phyloP scores from a whole-genome alignment of 2,329 filamentous ascomycete genomes.

The Aureobasidium sp. region DNA sequence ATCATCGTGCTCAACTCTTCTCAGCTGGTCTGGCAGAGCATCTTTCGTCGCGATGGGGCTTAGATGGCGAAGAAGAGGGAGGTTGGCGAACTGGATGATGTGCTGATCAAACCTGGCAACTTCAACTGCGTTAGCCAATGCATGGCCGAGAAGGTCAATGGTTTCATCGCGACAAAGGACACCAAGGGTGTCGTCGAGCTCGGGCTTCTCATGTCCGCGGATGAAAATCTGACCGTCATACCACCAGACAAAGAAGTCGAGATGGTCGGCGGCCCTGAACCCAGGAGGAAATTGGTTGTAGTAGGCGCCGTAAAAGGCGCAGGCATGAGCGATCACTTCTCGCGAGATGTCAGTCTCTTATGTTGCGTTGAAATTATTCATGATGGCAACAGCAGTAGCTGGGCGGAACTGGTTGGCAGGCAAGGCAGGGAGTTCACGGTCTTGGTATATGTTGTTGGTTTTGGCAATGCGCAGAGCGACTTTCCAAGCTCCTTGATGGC shows the following conservation, averaged over 20 bases:
- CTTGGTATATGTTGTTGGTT: background rate
- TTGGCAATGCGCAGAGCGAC: background rate
- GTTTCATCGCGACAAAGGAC: background rate
- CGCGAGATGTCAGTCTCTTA: background rate
- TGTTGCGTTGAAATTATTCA: background rate
- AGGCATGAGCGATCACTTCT: background rate
- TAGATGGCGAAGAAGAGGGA: background rate
- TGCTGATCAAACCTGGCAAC: background rate
- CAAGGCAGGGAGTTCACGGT: background rate
- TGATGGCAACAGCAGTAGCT: background rate
- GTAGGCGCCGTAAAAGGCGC: background rate
- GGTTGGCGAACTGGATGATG: background rate
- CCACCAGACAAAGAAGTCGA: background rate
- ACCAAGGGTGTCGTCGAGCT: background rate
- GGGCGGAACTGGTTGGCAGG: background rate
- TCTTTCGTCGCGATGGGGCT: background rate
- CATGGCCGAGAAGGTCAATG: background rate
- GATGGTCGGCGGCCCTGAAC: background rate
- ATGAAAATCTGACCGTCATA: background rate
- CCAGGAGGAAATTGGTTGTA: background rate
- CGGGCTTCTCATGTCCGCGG: background rate
- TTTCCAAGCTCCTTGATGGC: background rate
- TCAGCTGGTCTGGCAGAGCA: background rate
- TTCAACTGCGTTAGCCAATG: background rate
- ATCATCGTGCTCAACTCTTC: background rate